Evolutionary conservation across 2,329 filamentous ascomycete species (phyloP).

Genomic region (Aspergillus sp.): DNA sequence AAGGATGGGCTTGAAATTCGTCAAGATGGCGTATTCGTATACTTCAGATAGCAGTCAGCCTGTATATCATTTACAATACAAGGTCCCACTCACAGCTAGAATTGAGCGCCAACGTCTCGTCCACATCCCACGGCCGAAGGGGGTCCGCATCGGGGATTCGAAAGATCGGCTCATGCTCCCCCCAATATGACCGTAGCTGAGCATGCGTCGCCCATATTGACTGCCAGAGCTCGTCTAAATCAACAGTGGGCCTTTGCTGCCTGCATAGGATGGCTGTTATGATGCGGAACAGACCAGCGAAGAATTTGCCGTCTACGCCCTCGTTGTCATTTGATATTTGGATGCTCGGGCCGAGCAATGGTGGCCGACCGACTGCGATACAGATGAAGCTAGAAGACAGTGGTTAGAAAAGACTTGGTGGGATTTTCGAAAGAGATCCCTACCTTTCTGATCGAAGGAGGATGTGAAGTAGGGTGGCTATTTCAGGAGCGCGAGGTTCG

Average conservation of each 20-base stretch:
- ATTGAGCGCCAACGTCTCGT: neutral
- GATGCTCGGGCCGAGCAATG: neutral
- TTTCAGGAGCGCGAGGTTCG: neutral
- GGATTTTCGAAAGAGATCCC: neutral
- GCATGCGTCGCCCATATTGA: neutral
- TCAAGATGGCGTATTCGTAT: neutral
- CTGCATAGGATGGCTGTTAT: neutral
- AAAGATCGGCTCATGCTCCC: neutral
- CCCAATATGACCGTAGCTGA: neutral
- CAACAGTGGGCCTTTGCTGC: neutral
- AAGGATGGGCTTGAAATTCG: neutral
- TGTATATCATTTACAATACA: neutral
- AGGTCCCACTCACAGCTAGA: neutral
- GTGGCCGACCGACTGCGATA: neutral
- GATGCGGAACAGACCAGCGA: neutral
- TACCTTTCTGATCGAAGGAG: neutral
- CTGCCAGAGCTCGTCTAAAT: neutral
- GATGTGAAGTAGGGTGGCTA: neutral
- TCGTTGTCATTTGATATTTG: neutral
- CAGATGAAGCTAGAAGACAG: neutral
- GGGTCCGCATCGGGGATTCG: neutral
- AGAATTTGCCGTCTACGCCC: neutral
- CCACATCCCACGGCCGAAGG: neutral
- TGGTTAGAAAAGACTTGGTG: too few species aligned
- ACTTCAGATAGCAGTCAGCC: neutral